A percentile compares a stretch with the other conserved stretches of the same genome.
phyloP scores from a whole-genome alignment of 1,284 basidiomycete species.

The Anthracocystis panici-leucophaei region DNA sequence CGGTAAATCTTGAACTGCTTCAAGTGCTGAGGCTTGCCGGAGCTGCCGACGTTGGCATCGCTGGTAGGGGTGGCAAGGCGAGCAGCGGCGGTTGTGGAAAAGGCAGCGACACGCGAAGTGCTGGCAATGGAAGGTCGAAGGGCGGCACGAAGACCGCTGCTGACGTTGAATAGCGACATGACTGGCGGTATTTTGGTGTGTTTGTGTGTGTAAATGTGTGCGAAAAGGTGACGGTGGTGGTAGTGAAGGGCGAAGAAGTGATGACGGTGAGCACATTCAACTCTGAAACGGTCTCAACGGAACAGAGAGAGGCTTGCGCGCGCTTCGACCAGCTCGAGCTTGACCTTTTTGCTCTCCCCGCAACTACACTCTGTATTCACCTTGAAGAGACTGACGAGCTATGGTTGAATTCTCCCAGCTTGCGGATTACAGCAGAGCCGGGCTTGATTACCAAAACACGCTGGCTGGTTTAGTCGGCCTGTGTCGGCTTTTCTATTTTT shows the following conservation, averaged over 20 bases:
- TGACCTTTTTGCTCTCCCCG: constrained; percentile 4
- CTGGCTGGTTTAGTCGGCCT: constrained; percentile 22
- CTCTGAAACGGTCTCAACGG: not conserved
- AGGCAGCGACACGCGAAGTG: constrained; percentile 44
- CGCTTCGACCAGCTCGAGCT: not conserved
- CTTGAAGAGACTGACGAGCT: constrained; percentile 10
- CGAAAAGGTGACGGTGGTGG: not conserved
- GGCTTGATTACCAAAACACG: constrained; percentile 48
- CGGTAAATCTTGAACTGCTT: constrained; percentile 70
- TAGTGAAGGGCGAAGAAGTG: not conserved
- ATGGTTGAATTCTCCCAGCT: not conserved
- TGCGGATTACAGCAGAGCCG: constrained; percentile 1
- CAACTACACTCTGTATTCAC: not conserved
- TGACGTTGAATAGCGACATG: constrained; percentile 50
- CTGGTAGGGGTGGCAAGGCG: constrained; percentile 63
- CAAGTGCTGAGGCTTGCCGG: constrained; percentile 59
- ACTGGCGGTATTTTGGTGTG: not conserved
- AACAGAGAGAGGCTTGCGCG: constrained; percentile 9
- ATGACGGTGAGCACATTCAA: constrained; percentile 7
- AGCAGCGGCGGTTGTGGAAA: constrained; percentile 58
- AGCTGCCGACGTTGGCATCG: constrained; percentile 41
- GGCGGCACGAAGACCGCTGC: constrained; percentile 41
- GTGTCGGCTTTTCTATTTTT: constrained; percentile 31
- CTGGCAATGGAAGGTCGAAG: constrained; percentile 40
- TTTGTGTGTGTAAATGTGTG: constrained; percentile 3